Percentiles rank a stretch among this genome's conserved stretches.
Conservation (phyloP, 371 early-diverging fungal species). For the Mucor mucedo region DNA sequence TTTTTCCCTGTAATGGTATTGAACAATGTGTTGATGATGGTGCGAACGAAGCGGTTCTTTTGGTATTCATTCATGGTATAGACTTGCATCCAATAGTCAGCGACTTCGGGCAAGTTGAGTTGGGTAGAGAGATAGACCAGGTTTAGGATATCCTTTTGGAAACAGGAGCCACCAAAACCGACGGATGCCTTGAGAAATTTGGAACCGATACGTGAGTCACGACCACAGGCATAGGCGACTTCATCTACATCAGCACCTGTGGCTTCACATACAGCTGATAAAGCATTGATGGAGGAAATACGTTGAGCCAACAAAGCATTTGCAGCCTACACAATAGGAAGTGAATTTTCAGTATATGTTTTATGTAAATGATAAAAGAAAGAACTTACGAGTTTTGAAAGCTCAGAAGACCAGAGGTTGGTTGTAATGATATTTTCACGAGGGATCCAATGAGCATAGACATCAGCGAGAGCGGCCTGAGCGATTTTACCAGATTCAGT, state of each 20-base stretch:
- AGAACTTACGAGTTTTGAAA: constrained; percentile 80
- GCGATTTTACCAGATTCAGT: constrained; percentile 80
- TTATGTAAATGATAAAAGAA: no score
- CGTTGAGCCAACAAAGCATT: constrained; percentile 97
- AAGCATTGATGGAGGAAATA: constrained; percentile 92
- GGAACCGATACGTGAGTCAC: constrained; percentile 88
- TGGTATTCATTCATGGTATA: constrained; percentile 93
- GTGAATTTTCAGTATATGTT: not conserved
- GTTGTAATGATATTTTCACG: constrained; percentile 86
- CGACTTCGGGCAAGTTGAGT: constrained; percentile 89
- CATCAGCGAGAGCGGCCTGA: constrained; percentile 73
- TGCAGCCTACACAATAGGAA: constrained; percentile 68
- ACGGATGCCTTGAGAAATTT: constrained; percentile 93
- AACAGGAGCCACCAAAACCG: constrained; percentile 96
- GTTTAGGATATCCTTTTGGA: constrained; percentile 95
- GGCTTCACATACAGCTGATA: constrained; percentile 93
- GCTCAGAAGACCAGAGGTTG: constrained; percentile 95
- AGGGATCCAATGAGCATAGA: constrained; percentile 89
- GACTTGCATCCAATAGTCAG: constrained; percentile 94
- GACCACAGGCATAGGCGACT: constrained; percentile 91
- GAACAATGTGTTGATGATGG: constrained; percentile 73
- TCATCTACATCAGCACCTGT: constrained; percentile 94
- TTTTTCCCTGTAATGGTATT: constrained; percentile 86
- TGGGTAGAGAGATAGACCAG: constrained; percentile 87
- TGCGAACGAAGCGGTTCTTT: constrained; percentile 84